These are phyloP conservation scores for Balakata baccata DNA, from an alignment of 345 rosid species.

Conservation along the genomic window DNA sequence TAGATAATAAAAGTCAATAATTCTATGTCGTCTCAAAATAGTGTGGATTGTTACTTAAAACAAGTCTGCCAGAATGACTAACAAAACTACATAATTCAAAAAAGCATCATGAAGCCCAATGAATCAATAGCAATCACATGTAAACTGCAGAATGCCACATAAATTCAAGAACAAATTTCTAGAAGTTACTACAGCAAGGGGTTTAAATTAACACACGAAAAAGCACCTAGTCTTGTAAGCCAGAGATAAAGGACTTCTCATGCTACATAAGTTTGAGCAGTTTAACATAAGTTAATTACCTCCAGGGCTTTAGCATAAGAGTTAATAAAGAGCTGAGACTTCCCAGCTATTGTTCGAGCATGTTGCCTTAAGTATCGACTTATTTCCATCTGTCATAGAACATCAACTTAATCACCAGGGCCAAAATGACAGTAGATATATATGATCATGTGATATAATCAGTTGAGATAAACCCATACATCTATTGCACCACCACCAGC, in stretches of 20 bases:
- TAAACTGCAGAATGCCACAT: no score
- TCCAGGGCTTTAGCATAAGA: slow-evolving; percentile 98
- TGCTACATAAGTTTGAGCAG: not conserved
- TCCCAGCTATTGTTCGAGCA: slow-evolving; percentile 94
- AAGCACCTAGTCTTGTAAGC: not conserved
- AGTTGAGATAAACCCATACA: slow-evolving; percentile 46
- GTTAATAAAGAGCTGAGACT: slow-evolving; percentile 90
- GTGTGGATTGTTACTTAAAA: no score
- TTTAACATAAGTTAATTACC: slow-evolving; percentile 39
- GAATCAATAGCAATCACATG: no score
- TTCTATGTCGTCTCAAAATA: no score
- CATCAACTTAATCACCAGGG: slow-evolving; percentile 15
- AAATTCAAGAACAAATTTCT: no score
- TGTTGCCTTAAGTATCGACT: slow-evolving; percentile 88
- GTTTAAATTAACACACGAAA: not conserved
- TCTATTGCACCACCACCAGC: slow-evolving; percentile 99
- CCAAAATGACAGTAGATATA: not conserved
- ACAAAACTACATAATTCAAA: no score
- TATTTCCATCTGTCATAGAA: slow-evolving; percentile 80
- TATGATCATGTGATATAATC: not conserved
- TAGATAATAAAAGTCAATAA: no score
- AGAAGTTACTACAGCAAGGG: no score
- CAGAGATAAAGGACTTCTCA: no score
- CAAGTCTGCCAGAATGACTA: no score
- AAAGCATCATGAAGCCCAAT: no score